A percentile compares a stretch with the other conserved stretches of the same genome.
phyloP scores from a whole-genome alignment of 2,329 filamentous ascomycete species.

The Thielaviopsis cerberus region DNA sequence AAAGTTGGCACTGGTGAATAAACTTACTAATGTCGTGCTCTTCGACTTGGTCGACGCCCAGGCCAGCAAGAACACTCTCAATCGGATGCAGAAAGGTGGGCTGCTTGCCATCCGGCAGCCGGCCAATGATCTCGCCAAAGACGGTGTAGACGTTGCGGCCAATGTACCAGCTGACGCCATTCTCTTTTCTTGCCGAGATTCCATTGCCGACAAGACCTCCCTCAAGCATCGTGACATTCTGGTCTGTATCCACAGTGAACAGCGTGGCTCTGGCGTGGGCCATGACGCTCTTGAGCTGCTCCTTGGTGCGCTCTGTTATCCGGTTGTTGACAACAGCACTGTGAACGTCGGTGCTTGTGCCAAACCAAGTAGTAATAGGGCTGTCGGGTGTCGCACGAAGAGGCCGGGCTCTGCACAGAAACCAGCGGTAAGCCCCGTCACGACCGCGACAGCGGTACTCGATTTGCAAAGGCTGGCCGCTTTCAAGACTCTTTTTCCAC shows the following conservation, averaged over 20 bases:
- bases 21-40: slow-evolving; percentile 39
- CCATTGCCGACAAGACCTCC: slow-evolving; percentile 42
- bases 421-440: slow-evolving; percentile 60
- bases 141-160: slow-evolving; percentile 47
- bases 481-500: slow-evolving; percentile 45
- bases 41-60: slow-evolving; percentile 38
- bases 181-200: slow-evolving; percentile 18
- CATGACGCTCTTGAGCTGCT: slow-evolving; percentile 55
- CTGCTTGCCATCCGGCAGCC: slow-evolving; percentile 25
- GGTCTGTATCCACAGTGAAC: slow-evolving; percentile 48
- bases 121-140: slow-evolving; percentile 32
- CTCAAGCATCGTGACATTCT: slow-evolving; percentile 49
- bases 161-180: slow-evolving; percentile 30
- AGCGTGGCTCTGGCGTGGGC: slow-evolving; percentile 58
- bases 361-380: slow-evolving; percentile 61
- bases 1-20: neutral
- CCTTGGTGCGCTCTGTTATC: slow-evolving; percentile 46
- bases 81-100: slow-evolving; percentile 38
- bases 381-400: slow-evolving; percentile 46
- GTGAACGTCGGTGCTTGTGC: slow-evolving; percentile 61
- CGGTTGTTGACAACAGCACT: slow-evolving; percentile 48
- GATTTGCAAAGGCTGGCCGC: slow-evolving; percentile 48
- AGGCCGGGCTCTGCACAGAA: slow-evolving; percentile 53
- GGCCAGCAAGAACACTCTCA: slow-evolving; percentile 44
- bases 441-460: slow-evolving; percentile 52